phyloP scores from a whole-genome alignment of 2,329 filamentous ascomycete species.

The Corinectria fuckeliana region DNA sequence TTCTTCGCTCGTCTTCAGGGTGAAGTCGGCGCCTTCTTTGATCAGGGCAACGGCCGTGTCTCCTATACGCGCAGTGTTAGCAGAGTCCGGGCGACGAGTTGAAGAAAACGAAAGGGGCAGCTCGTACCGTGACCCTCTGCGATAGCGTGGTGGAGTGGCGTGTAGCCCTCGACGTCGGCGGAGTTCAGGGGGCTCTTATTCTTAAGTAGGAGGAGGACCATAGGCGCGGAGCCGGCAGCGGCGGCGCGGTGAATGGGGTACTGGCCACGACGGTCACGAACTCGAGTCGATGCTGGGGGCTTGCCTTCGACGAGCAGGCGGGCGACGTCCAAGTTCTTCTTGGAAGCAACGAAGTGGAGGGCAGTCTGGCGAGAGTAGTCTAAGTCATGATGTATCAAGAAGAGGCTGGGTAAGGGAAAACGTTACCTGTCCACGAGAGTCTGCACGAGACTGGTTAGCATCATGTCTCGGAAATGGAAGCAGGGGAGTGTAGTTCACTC shows the following conservation, averaged over 20 bases:
- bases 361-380: conserved; percentile 65
- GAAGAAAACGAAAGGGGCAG: background rate
- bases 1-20: conserved; percentile 77
- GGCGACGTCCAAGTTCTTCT: conserved; percentile 83
- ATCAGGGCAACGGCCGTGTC: conserved; percentile 84
- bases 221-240: conserved; percentile 86
- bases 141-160: conserved; percentile 86
- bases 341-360: conserved; percentile 90
- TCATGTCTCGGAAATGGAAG: background rate
- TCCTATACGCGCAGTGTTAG: conserved; percentile 48
- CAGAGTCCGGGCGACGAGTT: background rate
- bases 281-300: conserved; percentile 69
- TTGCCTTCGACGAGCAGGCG: conserved; percentile 77
- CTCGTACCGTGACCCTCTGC: conserved; percentile 72
- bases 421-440: conserved; percentile 68
- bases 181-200: conserved; percentile 83
- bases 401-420: background rate
- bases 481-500: conserved; percentile 53
- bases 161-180: conserved; percentile 81
- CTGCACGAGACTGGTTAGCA: conserved; percentile 45
- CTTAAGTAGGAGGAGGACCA: conserved; percentile 80
- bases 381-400: background rate
- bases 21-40: conserved; percentile 82
- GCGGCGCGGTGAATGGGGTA: conserved; percentile 91
- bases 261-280: conserved; percentile 88